Conservation (phyloP, 1,139 yeast genomes). For the Geotrichum phurueaensis region DNA sequence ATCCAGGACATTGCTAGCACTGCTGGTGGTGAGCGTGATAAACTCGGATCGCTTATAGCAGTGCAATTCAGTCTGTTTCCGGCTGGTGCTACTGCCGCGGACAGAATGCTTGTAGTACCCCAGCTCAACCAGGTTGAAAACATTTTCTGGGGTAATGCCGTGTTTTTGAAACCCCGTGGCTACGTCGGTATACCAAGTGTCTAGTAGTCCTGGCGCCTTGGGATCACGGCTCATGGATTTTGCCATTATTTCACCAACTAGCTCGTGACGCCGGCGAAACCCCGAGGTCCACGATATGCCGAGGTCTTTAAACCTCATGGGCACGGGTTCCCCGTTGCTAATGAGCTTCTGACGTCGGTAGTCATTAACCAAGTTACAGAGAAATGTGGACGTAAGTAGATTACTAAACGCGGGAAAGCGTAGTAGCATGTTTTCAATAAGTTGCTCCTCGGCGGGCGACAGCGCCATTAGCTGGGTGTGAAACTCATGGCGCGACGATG, state of each 20-base stretch:
- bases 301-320: slow-evolving; percentile 3
- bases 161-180: not conserved
- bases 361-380: slow-evolving; percentile 13
- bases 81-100: not conserved
- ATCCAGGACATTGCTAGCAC: not conserved
- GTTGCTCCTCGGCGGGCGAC: slow-evolving; percentile 10
- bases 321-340: not conserved
- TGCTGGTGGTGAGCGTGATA: not conserved
- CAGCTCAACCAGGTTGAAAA: slow-evolving; percentile 15
- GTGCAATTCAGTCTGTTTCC: not conserved
- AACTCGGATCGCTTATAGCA: slow-evolving; percentile 8
- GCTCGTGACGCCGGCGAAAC: slow-evolving; percentile 10
- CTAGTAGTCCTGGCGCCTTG: slow-evolving; percentile 12
- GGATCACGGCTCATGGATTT: slow-evolving; percentile 14
- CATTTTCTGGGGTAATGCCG: slow-evolving; percentile 6
- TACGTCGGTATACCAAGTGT: slow-evolving; percentile 12
- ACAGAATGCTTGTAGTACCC: not conserved
- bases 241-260: slow-evolving; percentile 11
- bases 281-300: slow-evolving; percentile 18
- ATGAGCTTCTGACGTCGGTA: not conserved
- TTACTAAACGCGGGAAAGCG: slow-evolving; percentile 7
- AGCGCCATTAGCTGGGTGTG: slow-evolving; percentile 16
- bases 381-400: slow-evolving; percentile 12
- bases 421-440: slow-evolving; percentile 10
- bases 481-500: slow-evolving; percentile 10